Evolutionary conservation across 352 stramenopile genomes (phyloP).

Genomic region (Pythium brassicae): DNA sequence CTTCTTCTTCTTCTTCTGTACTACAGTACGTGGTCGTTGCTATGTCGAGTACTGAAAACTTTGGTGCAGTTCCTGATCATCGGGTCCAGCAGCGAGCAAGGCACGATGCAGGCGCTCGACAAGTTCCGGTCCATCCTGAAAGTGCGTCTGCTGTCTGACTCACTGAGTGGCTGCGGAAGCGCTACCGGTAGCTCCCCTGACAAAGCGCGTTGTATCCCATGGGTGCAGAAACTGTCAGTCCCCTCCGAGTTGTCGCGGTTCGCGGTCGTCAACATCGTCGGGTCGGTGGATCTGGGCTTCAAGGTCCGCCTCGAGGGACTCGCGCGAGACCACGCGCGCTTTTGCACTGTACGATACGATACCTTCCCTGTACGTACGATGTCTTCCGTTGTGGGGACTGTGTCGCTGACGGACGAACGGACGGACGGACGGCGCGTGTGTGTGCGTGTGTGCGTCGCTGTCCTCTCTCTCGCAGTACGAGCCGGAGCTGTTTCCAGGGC

Average conservation of each 20-base stretch:
- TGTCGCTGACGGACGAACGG: no score
- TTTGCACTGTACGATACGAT: conserved; percentile 73
- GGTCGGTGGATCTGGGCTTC: conserved; percentile 90
- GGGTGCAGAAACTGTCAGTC: conserved; percentile 62
- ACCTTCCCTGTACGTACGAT: no score
- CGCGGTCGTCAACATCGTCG: conserved; percentile 82
- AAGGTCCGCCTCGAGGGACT: conserved; percentile 75
- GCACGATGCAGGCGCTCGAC: conserved; percentile 37
- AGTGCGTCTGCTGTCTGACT: no score
- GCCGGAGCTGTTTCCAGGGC: conserved; percentile 95
- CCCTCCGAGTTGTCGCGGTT: conserved; percentile 40
- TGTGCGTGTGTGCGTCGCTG: not conserved
- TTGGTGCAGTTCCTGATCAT: conserved; percentile 56
- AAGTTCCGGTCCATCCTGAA: conserved; percentile 61
- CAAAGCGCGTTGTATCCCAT: no score
- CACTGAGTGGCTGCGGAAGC: no score
- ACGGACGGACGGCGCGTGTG: not conserved
- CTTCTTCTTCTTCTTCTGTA: no score
- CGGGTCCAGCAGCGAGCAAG: conserved; percentile 33
- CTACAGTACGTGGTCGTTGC: not conserved
- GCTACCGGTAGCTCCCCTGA: no score
- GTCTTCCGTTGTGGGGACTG: no score
- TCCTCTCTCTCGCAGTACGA: conserved; percentile 73
- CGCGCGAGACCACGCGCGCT: conserved; percentile 45
- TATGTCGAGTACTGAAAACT: not conserved